Conservation (phyloP, 306 rosid genomes). For the Casuarina cunninghamiana region DNA sequence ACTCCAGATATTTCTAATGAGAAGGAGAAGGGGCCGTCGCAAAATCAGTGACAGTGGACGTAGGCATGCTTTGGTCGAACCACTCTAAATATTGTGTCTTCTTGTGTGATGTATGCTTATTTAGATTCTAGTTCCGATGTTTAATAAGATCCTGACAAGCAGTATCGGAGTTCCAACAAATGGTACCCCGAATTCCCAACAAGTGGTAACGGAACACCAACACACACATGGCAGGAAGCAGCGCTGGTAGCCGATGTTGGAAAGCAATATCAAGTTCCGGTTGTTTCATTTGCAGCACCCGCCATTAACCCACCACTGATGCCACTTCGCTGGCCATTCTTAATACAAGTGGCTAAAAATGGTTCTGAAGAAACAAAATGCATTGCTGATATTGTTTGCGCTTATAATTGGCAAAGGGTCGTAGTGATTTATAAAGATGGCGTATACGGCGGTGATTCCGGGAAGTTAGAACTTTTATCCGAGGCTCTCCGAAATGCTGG, state of each 20-base stretch:
- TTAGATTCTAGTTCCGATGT: too few relatives aligned
- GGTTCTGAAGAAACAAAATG: conserved; percentile 43
- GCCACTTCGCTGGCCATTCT: conserved; percentile 53
- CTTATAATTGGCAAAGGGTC: conserved; percentile 37
- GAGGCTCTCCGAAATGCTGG: conserved; percentile 54
- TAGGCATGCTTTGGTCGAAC: too few relatives aligned
- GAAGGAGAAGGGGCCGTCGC: too few relatives aligned
- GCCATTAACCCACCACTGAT: conserved; percentile 30
- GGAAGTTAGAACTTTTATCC: conserved; percentile 44
- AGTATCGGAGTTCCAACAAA: too few relatives aligned
- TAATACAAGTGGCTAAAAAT: conserved; percentile 47
- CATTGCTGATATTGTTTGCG: conserved; percentile 46
- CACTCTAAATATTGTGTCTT: too few relatives aligned
- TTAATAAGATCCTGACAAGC: too few relatives aligned
- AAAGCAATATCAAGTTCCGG: conserved; percentile 31
- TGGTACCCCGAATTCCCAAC: too few relatives aligned
- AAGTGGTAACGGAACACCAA: too few relatives aligned
- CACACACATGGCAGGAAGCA: conserved; percentile 59
- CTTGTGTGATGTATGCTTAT: too few relatives aligned
- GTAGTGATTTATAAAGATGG: conserved; percentile 50
- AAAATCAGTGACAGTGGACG: too few relatives aligned
- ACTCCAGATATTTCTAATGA: too few relatives aligned
- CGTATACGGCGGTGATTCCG: conserved; percentile 43
- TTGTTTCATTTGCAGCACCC: conserved; percentile 48
- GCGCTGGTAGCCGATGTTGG: conserved; percentile 54